phyloP scores from a whole-genome alignment of 148 eudicot species.

The Persicaria maculosa region DNA sequence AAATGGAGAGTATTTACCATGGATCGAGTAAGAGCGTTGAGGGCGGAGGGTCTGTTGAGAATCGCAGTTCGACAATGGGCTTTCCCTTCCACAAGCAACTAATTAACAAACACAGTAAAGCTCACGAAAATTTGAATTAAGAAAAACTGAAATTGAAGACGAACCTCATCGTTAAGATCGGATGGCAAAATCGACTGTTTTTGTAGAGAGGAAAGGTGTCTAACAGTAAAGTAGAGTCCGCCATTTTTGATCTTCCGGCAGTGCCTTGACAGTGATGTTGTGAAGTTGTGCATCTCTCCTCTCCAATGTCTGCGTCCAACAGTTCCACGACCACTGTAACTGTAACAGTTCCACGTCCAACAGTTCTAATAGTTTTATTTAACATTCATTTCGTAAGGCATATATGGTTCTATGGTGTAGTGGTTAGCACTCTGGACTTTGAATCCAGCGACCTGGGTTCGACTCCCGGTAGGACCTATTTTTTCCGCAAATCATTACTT shows the following conservation, averaged over 20 bases:
- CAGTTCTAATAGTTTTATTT: too few species aligned
- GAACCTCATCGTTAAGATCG: conserved; percentile 23
- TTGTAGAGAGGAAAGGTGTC: conserved; percentile 15
- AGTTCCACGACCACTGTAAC: too few species aligned
- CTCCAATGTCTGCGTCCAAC: too few species aligned
- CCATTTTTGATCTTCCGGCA: conserved; percentile 11
- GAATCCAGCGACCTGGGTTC: conserved; percentile 99
- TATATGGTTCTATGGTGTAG: conserved; percentile 94
- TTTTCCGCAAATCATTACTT: not conserved
- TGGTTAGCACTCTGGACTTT: conserved; percentile 99
- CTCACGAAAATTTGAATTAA: not conserved
- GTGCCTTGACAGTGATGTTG: conserved; percentile 22
- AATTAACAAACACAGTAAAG: conserved; percentile 4
- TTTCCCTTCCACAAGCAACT: conserved; percentile 67
- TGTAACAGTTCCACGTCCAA: too few species aligned
- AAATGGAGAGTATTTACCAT: conserved; percentile 29
- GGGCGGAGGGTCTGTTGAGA: conserved; percentile 57
- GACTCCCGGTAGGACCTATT: conserved; percentile 99
- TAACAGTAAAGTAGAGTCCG: not conserved
- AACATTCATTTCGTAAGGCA: too few species aligned
- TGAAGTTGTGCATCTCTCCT: conserved; percentile 26
- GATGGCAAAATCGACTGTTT: conserved; percentile 3
- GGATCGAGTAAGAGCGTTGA: conserved; percentile 55
- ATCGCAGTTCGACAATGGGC: conserved; percentile 55
- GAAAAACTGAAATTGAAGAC: not conserved